Percentiles rank a stretch among this genome's conserved stretches.
These are phyloP conservation scores for Brassica incana DNA, from an alignment of 345 rosid species.

Conservation along the genomic window DNA sequence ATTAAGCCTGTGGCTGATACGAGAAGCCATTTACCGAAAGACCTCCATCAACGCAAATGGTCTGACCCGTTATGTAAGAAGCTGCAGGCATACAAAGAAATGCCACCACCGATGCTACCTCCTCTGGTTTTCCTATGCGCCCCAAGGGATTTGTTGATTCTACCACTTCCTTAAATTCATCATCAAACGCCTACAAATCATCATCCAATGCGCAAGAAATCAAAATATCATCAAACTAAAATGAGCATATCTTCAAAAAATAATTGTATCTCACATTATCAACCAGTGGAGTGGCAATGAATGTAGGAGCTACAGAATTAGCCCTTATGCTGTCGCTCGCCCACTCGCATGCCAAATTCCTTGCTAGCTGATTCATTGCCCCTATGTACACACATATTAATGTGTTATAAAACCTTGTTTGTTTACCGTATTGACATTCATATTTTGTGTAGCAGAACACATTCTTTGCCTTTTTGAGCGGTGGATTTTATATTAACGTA, in stretches of 20 bases:
- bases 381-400: neutral
- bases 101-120: constrained; percentile 51
- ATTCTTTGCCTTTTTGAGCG: neutral
- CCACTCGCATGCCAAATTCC: constrained; percentile 31
- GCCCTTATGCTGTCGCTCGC: constrained; percentile 20
- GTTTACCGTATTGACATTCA: neutral
- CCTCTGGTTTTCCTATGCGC: constrained; percentile 43
- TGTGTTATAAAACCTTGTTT: neutral
- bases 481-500: neutral
- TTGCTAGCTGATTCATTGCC: constrained; percentile 26
- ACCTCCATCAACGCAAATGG: constrained; percentile 53
- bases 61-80: constrained; percentile 55
- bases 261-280: neutral
- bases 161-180: neutral
- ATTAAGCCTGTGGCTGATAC: constrained; percentile 6
- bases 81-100: constrained; percentile 54
- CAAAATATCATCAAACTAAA: neutral
- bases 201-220: neutral
- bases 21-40: constrained; percentile 38
- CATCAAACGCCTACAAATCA: neutral
- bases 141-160: constrained; percentile 39
- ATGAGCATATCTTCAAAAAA: neutral
- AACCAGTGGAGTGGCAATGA: neutral
- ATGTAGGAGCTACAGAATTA: constrained; percentile 15
- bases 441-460: neutral